A percentile compares a stretch with the other conserved stretches of the same genome.
Evolutionary conservation across 1,139 yeast species (phyloP).

Genomic region (Zygosaccharomyces sapae): DNA sequence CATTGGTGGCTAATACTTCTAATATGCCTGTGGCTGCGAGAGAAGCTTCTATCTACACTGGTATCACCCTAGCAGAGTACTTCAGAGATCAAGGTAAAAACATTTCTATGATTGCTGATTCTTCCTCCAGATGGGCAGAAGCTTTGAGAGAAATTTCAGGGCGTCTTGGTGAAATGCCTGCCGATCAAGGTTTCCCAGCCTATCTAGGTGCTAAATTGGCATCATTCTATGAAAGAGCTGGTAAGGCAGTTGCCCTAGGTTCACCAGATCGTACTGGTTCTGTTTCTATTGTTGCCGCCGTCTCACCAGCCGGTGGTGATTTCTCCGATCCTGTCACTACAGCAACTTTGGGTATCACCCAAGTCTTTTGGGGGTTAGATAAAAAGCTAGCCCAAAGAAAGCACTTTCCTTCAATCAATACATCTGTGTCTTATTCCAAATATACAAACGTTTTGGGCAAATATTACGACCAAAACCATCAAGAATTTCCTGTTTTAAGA

Average conservation of each 20-base stretch:
- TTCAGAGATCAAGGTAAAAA: conserved; percentile 99
- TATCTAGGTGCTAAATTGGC: conserved; percentile 98
- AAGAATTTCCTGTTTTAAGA: conserved; percentile 88
- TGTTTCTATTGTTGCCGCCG: conserved; percentile 98
- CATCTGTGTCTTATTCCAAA: conserved; percentile 93
- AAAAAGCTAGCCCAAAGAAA: conserved; percentile 98
- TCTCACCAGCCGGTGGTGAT: conserved; percentile 99
- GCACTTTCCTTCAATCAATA: conserved; percentile 98
- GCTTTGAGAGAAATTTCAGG: conserved; percentile 99
- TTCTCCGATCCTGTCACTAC: conserved; percentile 99
- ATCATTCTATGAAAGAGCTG: conserved; percentile 99
- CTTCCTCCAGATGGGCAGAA: conserved; percentile 99
- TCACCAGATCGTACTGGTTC: conserved; percentile 96
- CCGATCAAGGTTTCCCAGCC: conserved; percentile 99
- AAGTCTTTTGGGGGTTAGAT: conserved; percentile 99
- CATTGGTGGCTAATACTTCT: conserved; percentile 96
- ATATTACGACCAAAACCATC: conserved; percentile 80
- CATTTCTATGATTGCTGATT: conserved; percentile 99
- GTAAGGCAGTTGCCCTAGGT: conserved; percentile 92
- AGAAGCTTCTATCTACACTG: conserved; percentile 98
- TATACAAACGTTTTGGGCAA: conserved; percentile 83
- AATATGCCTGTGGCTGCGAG: conserved; percentile 99
- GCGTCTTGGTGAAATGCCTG: conserved; percentile 99
- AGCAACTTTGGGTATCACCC: conserved; percentile 96
- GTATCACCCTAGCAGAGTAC: conserved; percentile 96